phyloP scores from a whole-genome alignment of 2,329 filamentous ascomycete genomes.

The Exophiala viscosa region DNA sequence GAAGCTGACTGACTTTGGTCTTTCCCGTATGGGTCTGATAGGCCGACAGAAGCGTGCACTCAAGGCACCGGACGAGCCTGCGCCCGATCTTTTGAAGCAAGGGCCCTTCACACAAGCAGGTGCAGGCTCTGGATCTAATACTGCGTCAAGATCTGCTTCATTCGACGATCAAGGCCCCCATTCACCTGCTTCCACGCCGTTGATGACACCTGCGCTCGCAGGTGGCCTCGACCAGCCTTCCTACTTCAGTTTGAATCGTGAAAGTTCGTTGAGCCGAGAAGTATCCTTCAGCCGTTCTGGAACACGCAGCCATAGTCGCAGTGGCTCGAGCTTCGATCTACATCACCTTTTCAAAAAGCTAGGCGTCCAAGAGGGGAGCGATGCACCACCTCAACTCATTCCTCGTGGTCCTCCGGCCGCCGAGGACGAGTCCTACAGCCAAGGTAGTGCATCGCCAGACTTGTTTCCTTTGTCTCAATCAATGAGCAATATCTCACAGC shows the following conservation, averaged over 20 bases:
- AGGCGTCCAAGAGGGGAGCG: constrained; percentile 62
- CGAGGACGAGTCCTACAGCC: constrained; percentile 71
- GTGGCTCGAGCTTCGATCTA: constrained; percentile 68
- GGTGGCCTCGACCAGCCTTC: constrained; percentile 75
- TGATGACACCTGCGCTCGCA: constrained; percentile 74
- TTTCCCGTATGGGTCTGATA: constrained; percentile 95
- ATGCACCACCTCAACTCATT: constrained; percentile 39
- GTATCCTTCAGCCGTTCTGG: constrained; percentile 67
- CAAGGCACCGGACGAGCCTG: constrained; percentile 73
- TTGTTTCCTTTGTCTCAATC: constrained; percentile 62
- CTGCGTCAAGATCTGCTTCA: constrained; percentile 88
- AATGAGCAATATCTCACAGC: constrained; percentile 47
- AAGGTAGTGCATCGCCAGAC: constrained; percentile 73
- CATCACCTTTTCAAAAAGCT: constrained; percentile 78
- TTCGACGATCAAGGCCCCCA: constrained; percentile 75
- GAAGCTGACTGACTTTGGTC: constrained; percentile 94
- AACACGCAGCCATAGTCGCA: constrained; percentile 85
- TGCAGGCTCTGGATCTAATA: constrained; percentile 75
- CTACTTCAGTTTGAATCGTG: constrained; percentile 77
- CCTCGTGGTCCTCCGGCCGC: constrained; percentile 54
- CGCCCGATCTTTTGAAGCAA: constrained; percentile 86
- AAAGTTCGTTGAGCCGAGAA: constrained; percentile 57
- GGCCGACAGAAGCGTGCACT: constrained; percentile 93
- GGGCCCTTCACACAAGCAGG: constrained; percentile 77
- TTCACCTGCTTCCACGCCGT: constrained; percentile 79